Evolutionary conservation across 2,329 filamentous ascomycete species (phyloP), one percentile per base, ranked within the genome.

Genomic region (Aspergillus sp.): DNA sequence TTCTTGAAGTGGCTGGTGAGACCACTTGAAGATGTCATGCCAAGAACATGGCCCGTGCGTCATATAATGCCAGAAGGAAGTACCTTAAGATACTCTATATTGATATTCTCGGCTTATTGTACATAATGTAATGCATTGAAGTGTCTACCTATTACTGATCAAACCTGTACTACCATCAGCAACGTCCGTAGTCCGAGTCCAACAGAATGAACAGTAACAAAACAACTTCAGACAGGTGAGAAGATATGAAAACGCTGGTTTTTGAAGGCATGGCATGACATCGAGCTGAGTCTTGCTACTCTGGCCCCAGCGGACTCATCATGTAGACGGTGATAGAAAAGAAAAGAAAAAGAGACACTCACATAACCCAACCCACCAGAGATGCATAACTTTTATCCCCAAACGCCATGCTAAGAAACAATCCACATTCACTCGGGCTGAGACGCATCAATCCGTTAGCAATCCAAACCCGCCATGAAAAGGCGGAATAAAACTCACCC

Each of bases 161-260:
- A 42, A 20, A 3, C 40, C 40, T 42, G 19, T 42, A 42, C 21
- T 11, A 42, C 11, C 16, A 21, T 42, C 17, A 42, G 40, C 40
- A 42, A 19, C 11, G 14, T n/a, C 34, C 34, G 5, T 38, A n/a
- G 11, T 13, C 34, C 14, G 2, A 16, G 7, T 38, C 14, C 34
- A 16, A 17, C 11, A 7, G 25, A 7, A 29, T 29, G 25, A 29
- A 38, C 34, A 38, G 16, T 38, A 38, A 38, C 11, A 14, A 36
- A 14, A 44, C 54, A 47, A 50, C 58, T 68, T 84, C 82, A 84
- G 81, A 84, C 70, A 76, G 57, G 67, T 80, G 84, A 87, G 84
- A 86, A 87, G 84, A 86, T 86, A 75, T 71, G 31, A 44, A 50
- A 75, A 76, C 76, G 82, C 84, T 85, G 84, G 83, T 79, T 73